Base-by-base conservation (phyloP, 1,139 yeast genomes). In the Magnusiomyces sp. region DNA sequence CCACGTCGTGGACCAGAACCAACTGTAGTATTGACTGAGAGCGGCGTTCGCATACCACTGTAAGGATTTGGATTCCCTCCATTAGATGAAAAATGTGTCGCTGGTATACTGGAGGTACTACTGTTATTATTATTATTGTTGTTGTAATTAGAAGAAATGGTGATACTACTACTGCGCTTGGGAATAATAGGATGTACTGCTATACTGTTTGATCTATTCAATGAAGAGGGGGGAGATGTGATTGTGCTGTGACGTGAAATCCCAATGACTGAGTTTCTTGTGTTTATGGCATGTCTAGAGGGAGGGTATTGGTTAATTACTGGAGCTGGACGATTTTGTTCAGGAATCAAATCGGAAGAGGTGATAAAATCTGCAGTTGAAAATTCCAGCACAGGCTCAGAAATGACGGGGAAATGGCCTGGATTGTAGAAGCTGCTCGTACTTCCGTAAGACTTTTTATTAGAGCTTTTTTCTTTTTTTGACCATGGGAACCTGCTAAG, bases 321-420 rank as follows among this genome's bases (percentile, higher is more conserved):
- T 2, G 53, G 53, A 7, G 45, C 53, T 2, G 50, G 53, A n/a
- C 53, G 41, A 1, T 48, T 10, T 5, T 37, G 9, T 10, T 42
- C 49, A 3, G 16, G 45, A 7, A 32, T 20, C 5, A 34, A 19
- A 34, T 43, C 46, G 11, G 39, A 13, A 13, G 52, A 49, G 17
- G 43, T 48, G 38, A 51, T 43, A 43, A 51, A 51, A 40, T 49
- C 52, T 9, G 52, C 47, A 6, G 52, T 49, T 14, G 52, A 49
- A 32, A 41, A 49, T 36, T 51, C 48, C 5, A 51, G 33, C 6
- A 51, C 48, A 13, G 54, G 54, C 40, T 51, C 52, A 5, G 54
- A 51, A 20, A 51, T 51, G 33, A 51, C 47, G 6, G 54, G 54
- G 19, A 51, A 34, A 27, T 50, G 51, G 23, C 48, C 54, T 10